A percentile compares a stretch with the other conserved stretches of the same genome.
Conservation (phyloP, 2,329 filamentous ascomycete genomes). For the Drechslerella coelobrocha region DNA sequence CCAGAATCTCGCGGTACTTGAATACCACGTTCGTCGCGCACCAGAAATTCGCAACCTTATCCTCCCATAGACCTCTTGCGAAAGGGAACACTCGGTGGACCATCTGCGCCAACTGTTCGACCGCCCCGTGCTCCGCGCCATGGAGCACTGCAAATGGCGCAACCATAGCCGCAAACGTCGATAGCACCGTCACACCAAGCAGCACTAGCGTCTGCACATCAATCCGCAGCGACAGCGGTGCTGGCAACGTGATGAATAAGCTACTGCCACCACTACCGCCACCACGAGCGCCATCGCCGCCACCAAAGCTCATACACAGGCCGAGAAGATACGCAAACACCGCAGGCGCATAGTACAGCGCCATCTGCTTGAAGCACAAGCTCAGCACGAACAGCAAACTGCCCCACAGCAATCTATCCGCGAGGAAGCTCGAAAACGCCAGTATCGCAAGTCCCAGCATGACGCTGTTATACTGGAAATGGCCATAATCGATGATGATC, state of each 20-base stretch:
- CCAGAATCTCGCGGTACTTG: conserved; percentile 77
- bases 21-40: conserved; percentile 87
- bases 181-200: conserved; percentile 73
- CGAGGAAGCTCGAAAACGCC: conserved; percentile 85
- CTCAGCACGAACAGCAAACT: conserved; percentile 92
- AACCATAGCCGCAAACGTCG: conserved; percentile 69
- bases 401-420: conserved; percentile 83
- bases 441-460: conserved; percentile 93
- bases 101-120: conserved; percentile 81
- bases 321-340: conserved; percentile 92
- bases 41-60: conserved; percentile 99
- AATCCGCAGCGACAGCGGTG: conserved; percentile 57
- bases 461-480: conserved; percentile 97
- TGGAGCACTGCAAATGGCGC: conserved; percentile 66
- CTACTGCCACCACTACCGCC: neutral
- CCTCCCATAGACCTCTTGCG: conserved; percentile 92
- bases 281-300: conserved; percentile 69
- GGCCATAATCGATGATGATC: conserved; percentile 92
- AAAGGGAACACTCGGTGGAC: conserved; percentile 96
- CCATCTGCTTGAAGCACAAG: conserved; percentile 99
- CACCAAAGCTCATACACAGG: conserved; percentile 78
- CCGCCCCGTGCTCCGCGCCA: conserved; percentile 72
- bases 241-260: neutral
- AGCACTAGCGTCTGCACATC: conserved; percentile 75
- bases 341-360: conserved; percentile 91